Conservation (phyloP, 352 stramenopile species). For the Phytophthora sojae region DNA sequence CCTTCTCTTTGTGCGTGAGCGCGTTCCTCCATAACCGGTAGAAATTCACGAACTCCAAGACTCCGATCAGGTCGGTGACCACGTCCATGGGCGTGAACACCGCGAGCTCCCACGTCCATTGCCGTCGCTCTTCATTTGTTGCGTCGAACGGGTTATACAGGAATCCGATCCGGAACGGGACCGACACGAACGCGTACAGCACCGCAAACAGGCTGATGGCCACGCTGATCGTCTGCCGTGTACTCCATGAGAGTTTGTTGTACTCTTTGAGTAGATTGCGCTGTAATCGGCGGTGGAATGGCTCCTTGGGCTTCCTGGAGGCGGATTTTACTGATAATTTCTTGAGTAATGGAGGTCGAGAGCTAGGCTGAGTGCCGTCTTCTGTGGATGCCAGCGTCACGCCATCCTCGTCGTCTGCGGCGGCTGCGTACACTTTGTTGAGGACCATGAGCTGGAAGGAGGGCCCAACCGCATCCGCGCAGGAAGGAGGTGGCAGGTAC, state of each 20-base stretch:
- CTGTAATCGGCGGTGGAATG: background rate
- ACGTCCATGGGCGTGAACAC: conserved; percentile 52
- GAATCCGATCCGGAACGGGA: conserved; percentile 70
- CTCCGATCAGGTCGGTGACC: conserved; percentile 46
- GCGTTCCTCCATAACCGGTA: conserved; percentile 49
- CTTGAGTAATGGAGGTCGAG: background rate
- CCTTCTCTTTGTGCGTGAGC: conserved; percentile 49
- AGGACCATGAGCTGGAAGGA: background rate
- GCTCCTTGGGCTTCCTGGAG: background rate
- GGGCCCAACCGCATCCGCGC: background rate
- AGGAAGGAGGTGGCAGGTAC: background rate
- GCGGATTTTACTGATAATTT: background rate
- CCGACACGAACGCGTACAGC: conserved; percentile 55
- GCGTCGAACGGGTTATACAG: conserved; percentile 58
- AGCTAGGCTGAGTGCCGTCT: background rate
- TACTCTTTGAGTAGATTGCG: background rate
- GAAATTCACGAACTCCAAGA: conserved; percentile 49
- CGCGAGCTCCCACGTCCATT: conserved; percentile 52
- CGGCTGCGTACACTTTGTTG: conserved; percentile 8
- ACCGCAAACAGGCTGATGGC: conserved; percentile 29
- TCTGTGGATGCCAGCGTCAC: background rate
- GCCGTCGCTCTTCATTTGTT: background rate
- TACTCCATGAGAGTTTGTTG: conserved; percentile 48
- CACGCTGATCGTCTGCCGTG: conserved; percentile 45
- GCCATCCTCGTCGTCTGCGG: background rate